These are phyloP conservation scores for Hibiscus trionum DNA, from an alignment of 345 rosid genomes.

Conservation along the genomic window DNA sequence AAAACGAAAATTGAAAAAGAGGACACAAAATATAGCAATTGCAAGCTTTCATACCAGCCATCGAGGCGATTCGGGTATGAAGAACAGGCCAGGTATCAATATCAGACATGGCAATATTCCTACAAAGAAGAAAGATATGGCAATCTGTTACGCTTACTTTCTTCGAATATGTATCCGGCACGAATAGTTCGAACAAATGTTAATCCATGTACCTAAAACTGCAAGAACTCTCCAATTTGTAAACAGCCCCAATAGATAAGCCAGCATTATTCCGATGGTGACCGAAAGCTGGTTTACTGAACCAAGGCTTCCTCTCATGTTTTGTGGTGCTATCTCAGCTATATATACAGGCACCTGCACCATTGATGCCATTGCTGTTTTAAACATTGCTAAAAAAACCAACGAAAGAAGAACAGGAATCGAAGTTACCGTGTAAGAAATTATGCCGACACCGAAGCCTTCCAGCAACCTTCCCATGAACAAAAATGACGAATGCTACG, in stretches of 20 bases:
- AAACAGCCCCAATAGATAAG: conserved; percentile 58
- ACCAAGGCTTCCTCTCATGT: conserved; percentile 69
- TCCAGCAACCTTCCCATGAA: conserved; percentile 70
- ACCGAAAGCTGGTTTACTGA: conserved; percentile 69
- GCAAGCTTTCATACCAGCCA: conserved; percentile 51
- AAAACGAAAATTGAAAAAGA: too few relatives aligned
- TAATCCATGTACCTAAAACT: conserved; percentile 35
- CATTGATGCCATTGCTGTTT: not conserved
- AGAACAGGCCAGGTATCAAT: conserved; percentile 69
- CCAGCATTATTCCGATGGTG: conserved; percentile 61
- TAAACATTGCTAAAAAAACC: not conserved
- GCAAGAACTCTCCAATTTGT: conserved; percentile 67
- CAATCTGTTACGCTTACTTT: not conserved
- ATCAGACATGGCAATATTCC: conserved; percentile 56
- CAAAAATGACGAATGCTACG: conserved; percentile 63
- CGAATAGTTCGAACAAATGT: not conserved
- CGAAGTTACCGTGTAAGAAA: conserved; percentile 52
- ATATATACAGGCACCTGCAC: conserved; percentile 69
- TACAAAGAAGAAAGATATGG: conserved; percentile 27
- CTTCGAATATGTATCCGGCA: too few relatives aligned
- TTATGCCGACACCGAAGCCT: conserved; percentile 74
- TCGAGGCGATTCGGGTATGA: conserved; percentile 78
- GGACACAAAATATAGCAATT: not conserved
- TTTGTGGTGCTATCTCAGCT: conserved; percentile 74
- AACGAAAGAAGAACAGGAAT: not conserved